Conservation (phyloP, 2,329 filamentous ascomycete species). For the Fusarium sp. region DNA sequence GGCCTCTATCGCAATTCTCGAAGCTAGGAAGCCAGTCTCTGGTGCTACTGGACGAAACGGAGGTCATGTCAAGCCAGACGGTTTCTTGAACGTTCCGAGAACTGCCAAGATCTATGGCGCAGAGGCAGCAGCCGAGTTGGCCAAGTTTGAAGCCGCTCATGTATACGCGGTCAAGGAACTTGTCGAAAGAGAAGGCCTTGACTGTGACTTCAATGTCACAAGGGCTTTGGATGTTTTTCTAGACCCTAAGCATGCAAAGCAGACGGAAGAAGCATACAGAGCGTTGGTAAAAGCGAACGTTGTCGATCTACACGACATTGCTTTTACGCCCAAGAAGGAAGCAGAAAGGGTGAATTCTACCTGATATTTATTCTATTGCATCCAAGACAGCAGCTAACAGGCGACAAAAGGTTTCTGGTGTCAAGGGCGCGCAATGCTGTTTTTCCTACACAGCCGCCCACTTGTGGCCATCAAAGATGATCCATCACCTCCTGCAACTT, state of each 20-base stretch:
- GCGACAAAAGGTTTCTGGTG: neutral
- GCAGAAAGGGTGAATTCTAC: conserved; percentile 31
- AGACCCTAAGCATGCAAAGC: conserved; percentile 31
- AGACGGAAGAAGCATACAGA: conserved; percentile 11
- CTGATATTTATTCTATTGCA: too few species aligned
- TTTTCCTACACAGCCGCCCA: neutral
- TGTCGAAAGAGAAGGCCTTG: conserved; percentile 43
- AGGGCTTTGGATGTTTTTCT: conserved; percentile 55
- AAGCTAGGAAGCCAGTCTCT: conserved; percentile 49
- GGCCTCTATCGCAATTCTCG: conserved; percentile 47
- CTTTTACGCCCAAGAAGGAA: conserved; percentile 4
- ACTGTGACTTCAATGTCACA: conserved; percentile 31
- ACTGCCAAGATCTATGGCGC: conserved; percentile 30
- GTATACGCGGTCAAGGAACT: conserved; percentile 48
- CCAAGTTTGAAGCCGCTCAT: conserved; percentile 37
- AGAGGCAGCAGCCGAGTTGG: conserved; percentile 34
- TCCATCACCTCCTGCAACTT: neutral
- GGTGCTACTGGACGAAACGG: conserved; percentile 53
- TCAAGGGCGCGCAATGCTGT: neutral
- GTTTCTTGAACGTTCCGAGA: conserved; percentile 32
- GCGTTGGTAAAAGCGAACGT: neutral
- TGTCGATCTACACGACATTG: conserved; percentile 5
- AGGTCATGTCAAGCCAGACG: conserved; percentile 39
- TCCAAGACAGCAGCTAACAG: neutral
- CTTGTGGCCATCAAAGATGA: neutral